phyloP scores from a whole-genome alignment of 129 eudicot species.

The Silybum marianum region DNA sequence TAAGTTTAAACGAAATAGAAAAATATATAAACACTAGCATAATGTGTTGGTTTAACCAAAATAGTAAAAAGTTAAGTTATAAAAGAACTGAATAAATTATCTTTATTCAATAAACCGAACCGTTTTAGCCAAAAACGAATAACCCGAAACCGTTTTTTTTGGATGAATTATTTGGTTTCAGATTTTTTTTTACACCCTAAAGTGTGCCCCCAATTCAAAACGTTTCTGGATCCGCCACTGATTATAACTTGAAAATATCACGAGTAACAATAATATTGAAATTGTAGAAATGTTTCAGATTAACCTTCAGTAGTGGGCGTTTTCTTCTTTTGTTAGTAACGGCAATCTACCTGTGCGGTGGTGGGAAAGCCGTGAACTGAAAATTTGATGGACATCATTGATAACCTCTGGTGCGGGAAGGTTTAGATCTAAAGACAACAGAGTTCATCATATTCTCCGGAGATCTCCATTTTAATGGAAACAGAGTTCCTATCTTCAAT shows the following conservation, averaged over 20 bases:
- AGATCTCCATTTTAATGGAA: neutral
- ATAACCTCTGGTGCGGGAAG: constrained; percentile 78
- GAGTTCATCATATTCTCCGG: constrained; percentile 48
- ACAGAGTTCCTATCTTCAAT: constrained; percentile 18
- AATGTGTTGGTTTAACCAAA: no score
- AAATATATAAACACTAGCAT: no score
- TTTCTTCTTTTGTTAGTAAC: constrained; percentile 37
- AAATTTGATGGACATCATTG: constrained; percentile 38
- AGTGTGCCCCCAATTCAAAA: no score
- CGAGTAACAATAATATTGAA: neutral
- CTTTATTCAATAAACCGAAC: no score
- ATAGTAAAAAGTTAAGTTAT: no score
- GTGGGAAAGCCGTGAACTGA: constrained; percentile 46
- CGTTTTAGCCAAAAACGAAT: no score
- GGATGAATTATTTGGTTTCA: no score
- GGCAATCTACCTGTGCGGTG: constrained; percentile 71
- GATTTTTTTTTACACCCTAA: no score
- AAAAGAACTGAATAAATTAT: no score
- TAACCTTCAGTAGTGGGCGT: neutral
- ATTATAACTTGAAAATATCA: neutral
- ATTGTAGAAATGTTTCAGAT: constrained; percentile 20
- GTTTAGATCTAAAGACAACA: constrained; percentile 74
- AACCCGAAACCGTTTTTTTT: no score
- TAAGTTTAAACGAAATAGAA: no score
- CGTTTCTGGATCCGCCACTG: no score